These are phyloP conservation scores for Phytophthora pluvialis DNA, from an alignment of 352 stramenopile species.

Conservation along the genomic window DNA sequence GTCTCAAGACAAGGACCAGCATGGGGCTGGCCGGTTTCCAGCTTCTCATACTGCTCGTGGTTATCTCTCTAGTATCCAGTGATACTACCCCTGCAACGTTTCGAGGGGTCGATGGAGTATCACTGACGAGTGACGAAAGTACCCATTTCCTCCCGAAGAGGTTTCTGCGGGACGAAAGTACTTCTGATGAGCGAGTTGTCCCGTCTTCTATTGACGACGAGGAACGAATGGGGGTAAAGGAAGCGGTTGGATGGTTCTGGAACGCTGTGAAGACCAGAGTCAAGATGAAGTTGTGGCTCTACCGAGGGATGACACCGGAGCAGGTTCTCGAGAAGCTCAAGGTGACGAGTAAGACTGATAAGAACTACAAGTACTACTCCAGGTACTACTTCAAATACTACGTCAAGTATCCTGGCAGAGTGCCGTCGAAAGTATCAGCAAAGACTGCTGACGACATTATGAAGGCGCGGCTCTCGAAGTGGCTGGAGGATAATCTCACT, in stretches of 20 bases:
- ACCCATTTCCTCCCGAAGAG: background rate
- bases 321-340: constrained; percentile 20
- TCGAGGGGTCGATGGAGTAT: background rate
- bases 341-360: constrained; percentile 6
- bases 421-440: constrained; percentile 10
- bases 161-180: background rate
- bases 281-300: constrained; percentile 21
- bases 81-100: background rate
- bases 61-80: background rate
- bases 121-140: background rate
- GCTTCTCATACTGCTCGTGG: background rate
- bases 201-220: background rate
- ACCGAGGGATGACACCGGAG: constrained; percentile 5
- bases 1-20: background rate
- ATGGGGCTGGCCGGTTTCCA: background rate
- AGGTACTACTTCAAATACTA: constrained; percentile 32
- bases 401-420: constrained; percentile 14
- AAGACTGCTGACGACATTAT: constrained; percentile 19
- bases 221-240: background rate
- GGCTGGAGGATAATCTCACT: constrained; percentile 6
- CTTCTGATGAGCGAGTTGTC: background rate
- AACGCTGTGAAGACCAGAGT: constrained; percentile 15
- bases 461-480: constrained; percentile 10
- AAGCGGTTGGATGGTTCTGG: background rate
- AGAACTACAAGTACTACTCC: constrained; percentile 34